Conservation (phyloP, 768 basidiomycete species). For the Rhizopogon vesiculosus region DNA sequence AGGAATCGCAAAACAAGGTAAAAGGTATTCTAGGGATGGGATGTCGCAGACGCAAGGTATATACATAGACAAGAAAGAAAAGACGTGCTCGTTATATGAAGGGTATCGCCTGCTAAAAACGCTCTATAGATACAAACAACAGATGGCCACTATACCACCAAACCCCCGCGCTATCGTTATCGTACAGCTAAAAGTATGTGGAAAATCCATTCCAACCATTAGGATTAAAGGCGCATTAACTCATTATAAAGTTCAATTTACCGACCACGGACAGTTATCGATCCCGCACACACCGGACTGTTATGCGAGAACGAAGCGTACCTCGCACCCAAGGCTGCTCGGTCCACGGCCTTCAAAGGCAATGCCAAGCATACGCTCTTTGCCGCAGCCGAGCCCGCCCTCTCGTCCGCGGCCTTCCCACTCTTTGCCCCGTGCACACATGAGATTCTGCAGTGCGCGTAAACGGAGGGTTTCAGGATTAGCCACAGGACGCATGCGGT, state of each 20-base stretch:
- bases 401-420: constrained; percentile 48
- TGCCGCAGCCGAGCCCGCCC: constrained; percentile 47
- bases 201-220: constrained; percentile 12
- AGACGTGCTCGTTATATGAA: neutral
- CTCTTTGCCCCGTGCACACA: constrained; percentile 36
- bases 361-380: constrained; percentile 53
- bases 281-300: neutral
- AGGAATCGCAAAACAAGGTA: constrained; percentile 11
- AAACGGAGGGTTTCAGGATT: constrained; percentile 59
- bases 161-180: neutral
- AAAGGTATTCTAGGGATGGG: constrained; percentile 20
- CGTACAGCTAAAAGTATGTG: neutral
- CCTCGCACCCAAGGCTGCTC: constrained; percentile 44
- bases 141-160: neutral
- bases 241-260: constrained; percentile 22
- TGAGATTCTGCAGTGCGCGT: constrained; percentile 56
- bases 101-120: constrained; percentile 3
- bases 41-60: constrained; percentile 4
- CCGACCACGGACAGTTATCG: constrained; percentile 4
- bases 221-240: constrained; percentile 29
- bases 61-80: neutral
- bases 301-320: constrained; percentile 29
- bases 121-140: constrained; percentile 7
- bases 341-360: constrained; percentile 60
- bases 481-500: constrained; percentile 51